phyloP scores from a whole-genome alignment of 73 alveolate genomes.

The Diophrys sp. region DNA sequence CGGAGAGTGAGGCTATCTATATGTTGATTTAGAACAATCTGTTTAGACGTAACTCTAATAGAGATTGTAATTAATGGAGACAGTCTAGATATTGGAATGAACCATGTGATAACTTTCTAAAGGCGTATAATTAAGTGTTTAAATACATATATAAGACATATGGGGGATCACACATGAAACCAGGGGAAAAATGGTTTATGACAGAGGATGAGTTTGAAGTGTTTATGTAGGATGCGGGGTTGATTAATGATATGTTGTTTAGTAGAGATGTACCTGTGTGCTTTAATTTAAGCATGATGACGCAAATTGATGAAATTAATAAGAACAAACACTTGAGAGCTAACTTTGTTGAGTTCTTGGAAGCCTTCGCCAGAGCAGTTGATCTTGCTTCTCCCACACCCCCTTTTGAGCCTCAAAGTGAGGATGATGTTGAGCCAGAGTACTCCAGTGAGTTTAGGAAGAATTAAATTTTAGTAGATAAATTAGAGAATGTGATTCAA shows the following conservation, averaged over 20 bases:
- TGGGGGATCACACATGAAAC: conserved; percentile 53
- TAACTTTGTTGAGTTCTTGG: conserved; percentile 60
- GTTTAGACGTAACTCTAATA: conserved; percentile 7
- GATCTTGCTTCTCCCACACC: conserved; percentile 28
- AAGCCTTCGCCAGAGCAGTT: conserved; percentile 66
- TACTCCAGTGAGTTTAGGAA: not conserved
- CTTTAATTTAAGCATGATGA: conserved; percentile 64
- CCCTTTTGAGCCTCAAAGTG: not conserved
- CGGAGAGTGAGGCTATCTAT: conserved; percentile 29
- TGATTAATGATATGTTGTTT: conserved; percentile 63
- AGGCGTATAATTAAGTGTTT: conserved; percentile 46
- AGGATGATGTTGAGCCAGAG: not conserved
- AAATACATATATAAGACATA: conserved; percentile 45
- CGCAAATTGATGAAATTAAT: conserved; percentile 61
- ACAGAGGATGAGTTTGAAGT: conserved; percentile 63
- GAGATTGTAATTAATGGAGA: conserved; percentile 63
- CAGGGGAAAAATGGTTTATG: conserved; percentile 70
- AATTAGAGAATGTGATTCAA: conserved; percentile 2
- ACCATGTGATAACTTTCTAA: conserved; percentile 64
- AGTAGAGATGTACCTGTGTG: conserved; percentile 54
- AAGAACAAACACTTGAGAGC: conserved; percentile 43
- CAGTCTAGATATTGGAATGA: conserved; percentile 64
- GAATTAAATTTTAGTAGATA: not conserved
- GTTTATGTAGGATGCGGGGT: conserved; percentile 40
- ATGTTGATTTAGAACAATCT: conserved; percentile 33